These are phyloP conservation scores for Trichosanthes truncata DNA, from an alignment of 306 rosid species.

Conservation along the genomic window DNA sequence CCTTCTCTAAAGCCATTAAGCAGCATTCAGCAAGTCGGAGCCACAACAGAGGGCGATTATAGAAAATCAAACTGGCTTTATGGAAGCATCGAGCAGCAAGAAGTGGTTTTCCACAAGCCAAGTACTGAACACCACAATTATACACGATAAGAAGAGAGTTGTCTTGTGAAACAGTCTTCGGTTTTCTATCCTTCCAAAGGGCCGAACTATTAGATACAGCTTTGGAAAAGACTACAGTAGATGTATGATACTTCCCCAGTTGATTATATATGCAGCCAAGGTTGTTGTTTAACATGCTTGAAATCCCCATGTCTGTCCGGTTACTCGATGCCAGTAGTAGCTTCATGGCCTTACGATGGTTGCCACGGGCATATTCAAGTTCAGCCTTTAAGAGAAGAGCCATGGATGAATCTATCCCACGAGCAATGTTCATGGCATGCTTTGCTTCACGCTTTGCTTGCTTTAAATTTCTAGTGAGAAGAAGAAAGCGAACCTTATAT, in stretches of 20 bases:
- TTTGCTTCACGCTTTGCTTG: slow-evolving; percentile 95
- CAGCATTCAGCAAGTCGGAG: slow-evolving; percentile 96
- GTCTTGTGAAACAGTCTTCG: slow-evolving; percentile 67
- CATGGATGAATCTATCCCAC: slow-evolving; percentile 77
- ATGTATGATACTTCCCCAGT: slow-evolving; percentile 86
- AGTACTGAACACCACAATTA: slow-evolving; percentile 86
- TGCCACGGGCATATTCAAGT: slow-evolving; percentile 93
- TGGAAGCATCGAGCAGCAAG: slow-evolving; percentile 90
- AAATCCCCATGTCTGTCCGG: slow-evolving; percentile 58
- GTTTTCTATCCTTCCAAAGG: slow-evolving; percentile 74
- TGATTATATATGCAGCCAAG: slow-evolving; percentile 92
- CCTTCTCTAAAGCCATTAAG: slow-evolving; percentile 86
- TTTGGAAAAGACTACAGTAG: slow-evolving; percentile 77
- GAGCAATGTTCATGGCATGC: slow-evolving; percentile 89
- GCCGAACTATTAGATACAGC: slow-evolving; percentile 69
- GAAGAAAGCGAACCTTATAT: slow-evolving; percentile 82
- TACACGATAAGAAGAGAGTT: slow-evolving; percentile 69
- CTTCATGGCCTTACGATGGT: slow-evolving; percentile 94
- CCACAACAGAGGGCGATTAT: slow-evolving; percentile 86
- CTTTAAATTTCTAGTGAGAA: slow-evolving; percentile 82
- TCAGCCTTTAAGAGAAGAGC: slow-evolving; percentile 96
- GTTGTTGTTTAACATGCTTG: slow-evolving; percentile 80
- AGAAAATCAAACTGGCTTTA: slow-evolving; percentile 76
- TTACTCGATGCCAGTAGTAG: slow-evolving; percentile 79
- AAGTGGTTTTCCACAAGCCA: slow-evolving; percentile 82